Conservation (phyloP, 768 basidiomycete species). For the Tricholoma matsutake region DNA sequence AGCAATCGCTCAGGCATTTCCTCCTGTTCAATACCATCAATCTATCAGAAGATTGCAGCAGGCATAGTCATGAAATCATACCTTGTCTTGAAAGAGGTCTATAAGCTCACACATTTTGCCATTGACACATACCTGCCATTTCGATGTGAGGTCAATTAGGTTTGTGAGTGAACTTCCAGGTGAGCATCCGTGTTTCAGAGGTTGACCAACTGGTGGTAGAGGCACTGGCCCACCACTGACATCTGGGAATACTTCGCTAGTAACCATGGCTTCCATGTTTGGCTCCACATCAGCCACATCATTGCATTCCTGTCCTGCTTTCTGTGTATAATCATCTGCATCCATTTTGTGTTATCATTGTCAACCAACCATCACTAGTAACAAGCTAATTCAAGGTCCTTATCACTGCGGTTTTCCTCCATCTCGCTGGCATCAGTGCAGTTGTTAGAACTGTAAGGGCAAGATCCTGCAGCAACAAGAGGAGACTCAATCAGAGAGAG, state of each 20-base stretch:
- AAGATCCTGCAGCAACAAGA: too few species aligned
- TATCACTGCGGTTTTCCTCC: neutral
- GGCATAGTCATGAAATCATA: too few species aligned
- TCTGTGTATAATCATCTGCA: neutral
- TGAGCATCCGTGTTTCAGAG: neutral
- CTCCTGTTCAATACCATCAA: too few species aligned
- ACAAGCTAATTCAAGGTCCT: neutral
- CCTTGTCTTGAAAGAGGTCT: too few species aligned
- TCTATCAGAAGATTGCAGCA: too few species aligned
- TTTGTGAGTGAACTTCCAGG: neutral
- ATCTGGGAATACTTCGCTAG: neutral
- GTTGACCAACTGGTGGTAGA: neutral
- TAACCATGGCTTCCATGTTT: neutral
- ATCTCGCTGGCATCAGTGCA: neutral
- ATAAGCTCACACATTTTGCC: neutral
- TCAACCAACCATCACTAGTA: neutral
- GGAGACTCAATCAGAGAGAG: too few species aligned
- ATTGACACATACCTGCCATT: neutral
- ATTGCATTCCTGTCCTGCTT: neutral
- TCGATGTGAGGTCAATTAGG: neutral
- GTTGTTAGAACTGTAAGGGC: neutral
- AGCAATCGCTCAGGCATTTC: too few species aligned
- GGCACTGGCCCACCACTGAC: neutral
- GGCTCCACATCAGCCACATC: neutral
- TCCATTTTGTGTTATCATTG: neutral